Base-by-base conservation (phyloP, 164 flowering plant species). In the grape (Vitis vinifera) region DNA sequence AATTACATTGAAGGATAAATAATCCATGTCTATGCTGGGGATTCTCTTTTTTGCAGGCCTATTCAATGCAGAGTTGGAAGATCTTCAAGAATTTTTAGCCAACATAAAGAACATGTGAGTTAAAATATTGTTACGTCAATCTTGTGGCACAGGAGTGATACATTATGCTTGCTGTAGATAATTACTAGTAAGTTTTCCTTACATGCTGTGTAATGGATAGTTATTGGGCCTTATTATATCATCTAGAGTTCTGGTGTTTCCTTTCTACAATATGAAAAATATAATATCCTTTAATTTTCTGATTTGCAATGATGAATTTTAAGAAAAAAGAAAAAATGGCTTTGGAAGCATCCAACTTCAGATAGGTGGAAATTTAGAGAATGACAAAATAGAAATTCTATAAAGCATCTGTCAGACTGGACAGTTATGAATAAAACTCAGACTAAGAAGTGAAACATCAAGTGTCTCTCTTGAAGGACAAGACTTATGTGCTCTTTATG, bases 81-180 rank as follows among this genome's bases (percentile, higher is more conserved):
- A 77, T 65, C 76, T 85, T 68, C 71, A 77, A 73, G 72, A 73
- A 59, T 76, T 82, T 75, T 53, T 72, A 9, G 73, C 71, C 12
- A 80, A 69, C 16, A 8, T 82, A 70, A 82, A 73, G 76, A 78
- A 65, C 14, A 68, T 74, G 59, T 78, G 78, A 75, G 59, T 44
- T 10, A 62, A 62, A 31, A 4, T 16, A 10, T 55, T 6, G 16
- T 23, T 30, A 14, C 27, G 0, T 37, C 12, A 8, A 7, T 30
- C 13, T 47, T 51, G 30, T 11, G 11, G 31, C 53, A 9, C 23
- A 4, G 19, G 50, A 60, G 51, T 37, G 19, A 14, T 14, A 12
- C 27, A n/a, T 17, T 23, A 51, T 49, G 55, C 55, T 50, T 51
- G 19, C n/a, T 49, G 67, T 50, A 17, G 67, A 29, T 63, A 19